Conservation (phyloP, 306 rosid genomes). For the Prunus armeniaca region DNA sequence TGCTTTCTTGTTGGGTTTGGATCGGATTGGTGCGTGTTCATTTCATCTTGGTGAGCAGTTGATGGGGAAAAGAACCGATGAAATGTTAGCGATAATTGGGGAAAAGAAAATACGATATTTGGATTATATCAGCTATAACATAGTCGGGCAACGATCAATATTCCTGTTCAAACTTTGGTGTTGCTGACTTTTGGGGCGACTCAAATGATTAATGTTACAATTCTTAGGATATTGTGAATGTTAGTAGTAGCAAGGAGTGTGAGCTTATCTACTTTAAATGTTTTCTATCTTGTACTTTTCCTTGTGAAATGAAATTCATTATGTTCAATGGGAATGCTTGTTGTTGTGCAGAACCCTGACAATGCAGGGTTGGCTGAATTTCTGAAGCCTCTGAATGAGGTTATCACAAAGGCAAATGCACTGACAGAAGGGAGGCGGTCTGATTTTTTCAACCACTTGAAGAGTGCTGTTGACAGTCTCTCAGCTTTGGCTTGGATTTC, state of each 20-base stretch:
- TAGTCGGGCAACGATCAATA: not conserved
- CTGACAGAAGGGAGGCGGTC: conserved; percentile 86
- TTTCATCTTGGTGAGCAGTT: not conserved
- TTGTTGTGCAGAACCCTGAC: conserved; percentile 76
- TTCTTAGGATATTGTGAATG: not conserved
- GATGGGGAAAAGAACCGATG: not conserved
- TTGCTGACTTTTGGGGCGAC: not conserved
- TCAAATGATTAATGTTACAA: not conserved
- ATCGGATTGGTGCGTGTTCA: not conserved
- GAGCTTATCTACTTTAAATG: not conserved
- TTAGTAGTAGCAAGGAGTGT: not conserved
- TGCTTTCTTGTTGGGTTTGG: not conserved
- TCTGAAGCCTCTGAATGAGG: conserved; percentile 81
- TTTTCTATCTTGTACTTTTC: conserved; percentile 1
- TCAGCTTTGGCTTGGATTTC: conserved; percentile 97
- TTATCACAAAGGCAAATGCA: conserved; percentile 50
- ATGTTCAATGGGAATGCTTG: conserved; percentile 9
- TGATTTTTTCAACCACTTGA: conserved; percentile 85
- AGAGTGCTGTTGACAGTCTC: conserved; percentile 86
- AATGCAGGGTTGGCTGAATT: conserved; percentile 68
- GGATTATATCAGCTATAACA: not conserved
- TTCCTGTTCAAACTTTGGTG: not conserved
- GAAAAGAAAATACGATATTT: not conserved
- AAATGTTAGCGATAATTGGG: not conserved
- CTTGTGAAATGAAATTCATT: not conserved